These are phyloP conservation scores for Hypoxylon trugodes DNA, from an alignment of 495 filamentous ascomycete species.

Conservation along the genomic window DNA sequence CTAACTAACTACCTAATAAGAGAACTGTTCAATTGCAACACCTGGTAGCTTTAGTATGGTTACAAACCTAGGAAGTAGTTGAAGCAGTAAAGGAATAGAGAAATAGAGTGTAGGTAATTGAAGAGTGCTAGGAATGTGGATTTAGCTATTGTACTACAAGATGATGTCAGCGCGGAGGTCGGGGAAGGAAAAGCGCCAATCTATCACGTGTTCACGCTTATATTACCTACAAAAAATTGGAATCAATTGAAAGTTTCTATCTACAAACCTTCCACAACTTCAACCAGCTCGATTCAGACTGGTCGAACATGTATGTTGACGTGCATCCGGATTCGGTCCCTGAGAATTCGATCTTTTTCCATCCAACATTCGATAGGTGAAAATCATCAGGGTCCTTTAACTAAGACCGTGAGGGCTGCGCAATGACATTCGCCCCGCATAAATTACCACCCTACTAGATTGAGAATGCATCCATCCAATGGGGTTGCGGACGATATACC, in stretches of 20 bases:
- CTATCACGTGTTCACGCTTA: too few relatives aligned
- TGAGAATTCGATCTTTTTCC: conserved; percentile 8
- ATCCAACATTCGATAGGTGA: conserved; percentile 14
- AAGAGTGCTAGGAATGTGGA: too few relatives aligned
- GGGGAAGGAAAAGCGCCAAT: too few relatives aligned
- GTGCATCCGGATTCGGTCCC: not conserved
- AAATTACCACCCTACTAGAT: conserved; percentile 20
- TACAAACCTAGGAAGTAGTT: too few relatives aligned
- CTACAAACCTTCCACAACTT: not conserved
- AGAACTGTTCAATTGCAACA: too few relatives aligned
- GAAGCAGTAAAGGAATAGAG: too few relatives aligned
- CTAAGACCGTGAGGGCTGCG: conserved; percentile 18
- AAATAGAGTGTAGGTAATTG: too few relatives aligned
- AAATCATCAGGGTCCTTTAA: conserved; percentile 17
- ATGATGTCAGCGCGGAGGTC: too few relatives aligned
- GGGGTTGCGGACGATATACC: conserved; percentile 1
- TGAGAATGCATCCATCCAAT: conserved; percentile 29
- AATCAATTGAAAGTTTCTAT: not conserved
- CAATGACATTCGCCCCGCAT: conserved; percentile 27
- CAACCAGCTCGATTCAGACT: too few relatives aligned
- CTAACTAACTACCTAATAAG: too few relatives aligned
- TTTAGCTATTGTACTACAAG: not conserved
- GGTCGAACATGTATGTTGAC: too few relatives aligned
- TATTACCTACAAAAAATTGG: not conserved
- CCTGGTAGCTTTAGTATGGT: too few relatives aligned